Conservation (phyloP, 2,329 filamentous ascomycete species). For the Microcyclospora pomicola region DNA sequence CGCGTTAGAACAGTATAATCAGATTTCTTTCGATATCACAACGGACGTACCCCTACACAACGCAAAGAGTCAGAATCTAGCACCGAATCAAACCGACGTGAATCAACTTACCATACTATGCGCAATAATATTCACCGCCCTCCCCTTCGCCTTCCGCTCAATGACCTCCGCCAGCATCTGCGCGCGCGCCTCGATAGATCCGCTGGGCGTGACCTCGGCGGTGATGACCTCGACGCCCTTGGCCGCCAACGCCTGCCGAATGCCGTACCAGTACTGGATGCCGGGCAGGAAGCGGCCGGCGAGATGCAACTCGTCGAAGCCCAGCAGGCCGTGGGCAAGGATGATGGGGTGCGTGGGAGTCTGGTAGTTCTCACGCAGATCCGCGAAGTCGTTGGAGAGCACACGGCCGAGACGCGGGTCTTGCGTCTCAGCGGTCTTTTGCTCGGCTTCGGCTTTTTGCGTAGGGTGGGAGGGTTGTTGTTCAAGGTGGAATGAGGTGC, state of each 20-base stretch:
- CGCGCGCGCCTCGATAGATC: slow-evolving; percentile 45
- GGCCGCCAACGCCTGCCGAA: slow-evolving; percentile 42
- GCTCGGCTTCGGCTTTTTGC: not conserved
- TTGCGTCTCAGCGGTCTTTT: not conserved
- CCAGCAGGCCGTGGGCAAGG: slow-evolving; percentile 50
- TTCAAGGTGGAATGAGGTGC: not conserved
- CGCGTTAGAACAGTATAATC: not conserved
- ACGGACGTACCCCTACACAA: too few relatives aligned
- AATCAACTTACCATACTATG: slow-evolving; percentile 23
- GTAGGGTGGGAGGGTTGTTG: slow-evolving; percentile 1
- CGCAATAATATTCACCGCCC: slow-evolving; percentile 51
- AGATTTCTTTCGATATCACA: slow-evolving; percentile 25
- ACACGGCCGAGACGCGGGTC: slow-evolving; percentile 14
- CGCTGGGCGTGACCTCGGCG: slow-evolving; percentile 44
- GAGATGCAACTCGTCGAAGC: slow-evolving; percentile 47
- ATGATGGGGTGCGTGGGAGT: slow-evolving; percentile 44
- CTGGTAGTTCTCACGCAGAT: slow-evolving; percentile 42
- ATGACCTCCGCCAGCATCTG: slow-evolving; percentile 41
- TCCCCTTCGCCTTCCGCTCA: slow-evolving; percentile 38
- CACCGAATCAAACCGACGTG: not conserved
- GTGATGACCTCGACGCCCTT: slow-evolving; percentile 49
- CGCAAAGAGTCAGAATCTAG: not conserved
- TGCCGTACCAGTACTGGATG: slow-evolving; percentile 51
- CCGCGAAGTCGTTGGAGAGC: slow-evolving; percentile 45
- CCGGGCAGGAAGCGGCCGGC: slow-evolving; percentile 41